Evolutionary conservation across 371 early-diverging fungal genomes (phyloP), one percentile per base, ranked within the genome.

Genomic region (Saksenaea oblongispora): DNA sequence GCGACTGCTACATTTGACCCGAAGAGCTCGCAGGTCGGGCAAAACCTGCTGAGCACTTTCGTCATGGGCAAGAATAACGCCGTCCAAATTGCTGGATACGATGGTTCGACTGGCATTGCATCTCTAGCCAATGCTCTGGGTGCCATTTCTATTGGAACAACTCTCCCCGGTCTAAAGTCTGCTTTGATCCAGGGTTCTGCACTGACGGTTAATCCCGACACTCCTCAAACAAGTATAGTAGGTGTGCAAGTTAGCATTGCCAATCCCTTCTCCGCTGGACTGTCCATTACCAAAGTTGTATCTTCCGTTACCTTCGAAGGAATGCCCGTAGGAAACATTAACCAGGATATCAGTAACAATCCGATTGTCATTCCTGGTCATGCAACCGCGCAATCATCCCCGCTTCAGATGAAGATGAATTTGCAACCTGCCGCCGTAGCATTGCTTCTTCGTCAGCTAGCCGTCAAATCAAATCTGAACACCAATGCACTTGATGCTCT

Each of bases 191-290:
- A 77, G 31, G 62, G 73, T 44, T 74, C 82, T 24, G 64, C 76
- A 11, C 61, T 85, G 34, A 70, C 71, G n/a, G 79, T 85, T 22
- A 64, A 71, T 8, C 64, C 71, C 5, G 69, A 75, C 31, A 78
- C 84, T 8, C 59, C 78, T n/a, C 62, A 62, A 35, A 72, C 75
- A 15, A 76, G 78, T 26, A 28, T 82, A 35, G 83, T 80, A 24
- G 62, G 69, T 62, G 78, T 83, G 4, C 69, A 73, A 8, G 84
- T 85, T 51, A 75, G 72, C 0, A 73, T 83, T 56, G 77, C 80
- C 61, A 82, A 85, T 56, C 86, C 86, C 15, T 85, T 85, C 71
- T 73, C 74, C 14, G 80, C 83, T 62, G 66, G 75, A 26, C 70
- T 85, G 58, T 63, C 62, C 22, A 84, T 85, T 42, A 62, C 81